A percentile compares a stretch with the other conserved stretches of the same genome.
Evolutionary conservation across 163 green algal genomes (phyloP).

Genomic region (Scenedesmus sp.): DNA sequence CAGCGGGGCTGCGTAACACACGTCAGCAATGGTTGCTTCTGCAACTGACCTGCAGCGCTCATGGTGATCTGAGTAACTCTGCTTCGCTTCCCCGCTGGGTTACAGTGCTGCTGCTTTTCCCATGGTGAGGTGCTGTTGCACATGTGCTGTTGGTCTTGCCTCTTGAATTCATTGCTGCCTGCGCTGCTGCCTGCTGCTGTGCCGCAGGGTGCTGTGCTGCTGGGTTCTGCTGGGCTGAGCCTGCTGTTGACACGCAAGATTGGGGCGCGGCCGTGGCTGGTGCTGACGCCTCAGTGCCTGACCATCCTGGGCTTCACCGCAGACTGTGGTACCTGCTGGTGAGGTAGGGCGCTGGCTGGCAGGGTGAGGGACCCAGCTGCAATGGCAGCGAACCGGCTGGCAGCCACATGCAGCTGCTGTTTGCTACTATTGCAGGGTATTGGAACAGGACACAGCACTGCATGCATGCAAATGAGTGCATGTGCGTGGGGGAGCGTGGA

Average conservation of each 20-base stretch:
- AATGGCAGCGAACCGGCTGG: too few species aligned
- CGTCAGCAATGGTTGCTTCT: too few species aligned
- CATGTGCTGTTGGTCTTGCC: neutral
- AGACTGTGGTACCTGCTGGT: conserved; percentile 79
- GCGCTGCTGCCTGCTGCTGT: conserved; percentile 31
- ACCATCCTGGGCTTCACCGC: conserved; percentile 69
- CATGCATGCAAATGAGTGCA: too few species aligned
- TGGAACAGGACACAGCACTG: neutral
- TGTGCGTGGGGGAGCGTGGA: too few species aligned
- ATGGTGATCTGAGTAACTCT: too few species aligned
- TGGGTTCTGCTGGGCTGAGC: conserved; percentile 58
- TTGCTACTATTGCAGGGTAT: neutral
- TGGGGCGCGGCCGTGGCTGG: conserved; percentile 57
- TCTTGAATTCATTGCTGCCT: neutral
- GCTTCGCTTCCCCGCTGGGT: too few species aligned
- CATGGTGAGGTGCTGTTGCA: too few species aligned
- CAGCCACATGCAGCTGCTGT: neutral
- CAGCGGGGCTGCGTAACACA: too few species aligned
- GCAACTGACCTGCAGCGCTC: too few species aligned
- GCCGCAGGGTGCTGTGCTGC: conserved; percentile 61
- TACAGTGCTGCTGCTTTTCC: too few species aligned
- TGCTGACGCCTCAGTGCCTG: conserved; percentile 63
- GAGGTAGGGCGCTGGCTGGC: neutral
- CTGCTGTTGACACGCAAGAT: conserved; percentile 70
- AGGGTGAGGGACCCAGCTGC: neutral